Percentiles rank a stretch among this genome's conserved stretches.
These are phyloP conservation scores for Tricholoma matsutake DNA, from an alignment of 768 basidiomycete species.

Conservation along the genomic window DNA sequence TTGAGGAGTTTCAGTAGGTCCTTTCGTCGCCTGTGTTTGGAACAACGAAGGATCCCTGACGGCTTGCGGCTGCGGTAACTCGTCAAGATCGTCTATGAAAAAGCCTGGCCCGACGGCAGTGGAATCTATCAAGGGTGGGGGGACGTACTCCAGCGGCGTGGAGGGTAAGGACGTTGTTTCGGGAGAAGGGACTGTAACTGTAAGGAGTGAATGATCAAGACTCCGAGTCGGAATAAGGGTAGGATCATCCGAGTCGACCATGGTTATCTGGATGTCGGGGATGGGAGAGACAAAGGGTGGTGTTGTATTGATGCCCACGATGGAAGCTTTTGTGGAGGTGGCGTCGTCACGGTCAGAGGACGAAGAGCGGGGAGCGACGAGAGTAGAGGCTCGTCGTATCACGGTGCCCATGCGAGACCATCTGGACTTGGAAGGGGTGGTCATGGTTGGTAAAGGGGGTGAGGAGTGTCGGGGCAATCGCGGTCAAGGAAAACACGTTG, in stretches of 20 bases:
- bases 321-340: slow-evolving; percentile 7
- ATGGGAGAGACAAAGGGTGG: slow-evolving; percentile 19
- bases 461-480: too few relatives aligned
- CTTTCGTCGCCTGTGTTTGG: too few relatives aligned
- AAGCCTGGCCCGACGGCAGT: slow-evolving; percentile 40
- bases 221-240: slow-evolving; percentile 68
- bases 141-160: slow-evolving; percentile 27
- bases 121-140: slow-evolving; percentile 39
- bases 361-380: slow-evolving; percentile 34
- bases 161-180: slow-evolving; percentile 7
- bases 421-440: slow-evolving; percentile 38
- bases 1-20: too few relatives aligned
- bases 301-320: slow-evolving; percentile 20
- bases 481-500: too few relatives aligned
- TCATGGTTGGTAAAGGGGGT: slow-evolving; percentile 22
- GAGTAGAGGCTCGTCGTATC: slow-evolving; percentile 59
- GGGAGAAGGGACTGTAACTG: too few relatives aligned
- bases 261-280: slow-evolving; percentile 16
- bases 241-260: too few relatives aligned
- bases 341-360: slow-evolving; percentile 23
- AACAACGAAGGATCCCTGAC: too few relatives aligned
- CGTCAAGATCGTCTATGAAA: too few relatives aligned
- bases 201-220: slow-evolving; percentile 42
- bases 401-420: slow-evolving; percentile 60
- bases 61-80: too few relatives aligned